Conservation (phyloP, 78 protist species). For the Dictyostelium firmibasis region DNA sequence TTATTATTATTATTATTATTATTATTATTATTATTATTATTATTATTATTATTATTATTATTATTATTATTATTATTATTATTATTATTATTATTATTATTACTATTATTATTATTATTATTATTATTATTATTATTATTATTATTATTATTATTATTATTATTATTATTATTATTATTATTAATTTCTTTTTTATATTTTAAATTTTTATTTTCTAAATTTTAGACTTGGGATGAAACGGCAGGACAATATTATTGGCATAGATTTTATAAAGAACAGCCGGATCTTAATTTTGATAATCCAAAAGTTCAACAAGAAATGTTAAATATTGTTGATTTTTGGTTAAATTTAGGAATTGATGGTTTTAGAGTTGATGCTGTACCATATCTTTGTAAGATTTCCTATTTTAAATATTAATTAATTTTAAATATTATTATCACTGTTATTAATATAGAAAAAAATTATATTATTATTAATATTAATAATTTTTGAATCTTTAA, state of each 20-base stretch:
- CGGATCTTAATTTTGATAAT: slow-evolving; percentile 89
- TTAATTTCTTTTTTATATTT: too few species aligned
- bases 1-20: background rate
- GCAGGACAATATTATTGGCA: slow-evolving; percentile 90
- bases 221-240: slow-evolving; percentile 80
- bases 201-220: background rate
- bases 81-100: background rate
- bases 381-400: slow-evolving; percentile 77
- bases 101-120: background rate
- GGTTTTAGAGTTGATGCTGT: slow-evolving; percentile 92
- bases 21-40: background rate
- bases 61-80: background rate
- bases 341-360: slow-evolving; percentile 89
- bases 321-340: slow-evolving; percentile 79
- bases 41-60: background rate
- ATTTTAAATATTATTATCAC: background rate
- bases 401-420: background rate
- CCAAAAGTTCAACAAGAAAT: slow-evolving; percentile 87
- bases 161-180: too few species aligned
- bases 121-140: background rate
- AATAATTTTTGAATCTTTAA: too few species aligned
- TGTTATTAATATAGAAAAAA: background rate
- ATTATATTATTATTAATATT: background rate
- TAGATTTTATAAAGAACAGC: slow-evolving; percentile 88
- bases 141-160: background rate